Evolutionary conservation across 1,139 yeast genomes (phyloP), one percentile per base, ranked within the genome.

Genomic region (Suhomyces atakaporum): DNA sequence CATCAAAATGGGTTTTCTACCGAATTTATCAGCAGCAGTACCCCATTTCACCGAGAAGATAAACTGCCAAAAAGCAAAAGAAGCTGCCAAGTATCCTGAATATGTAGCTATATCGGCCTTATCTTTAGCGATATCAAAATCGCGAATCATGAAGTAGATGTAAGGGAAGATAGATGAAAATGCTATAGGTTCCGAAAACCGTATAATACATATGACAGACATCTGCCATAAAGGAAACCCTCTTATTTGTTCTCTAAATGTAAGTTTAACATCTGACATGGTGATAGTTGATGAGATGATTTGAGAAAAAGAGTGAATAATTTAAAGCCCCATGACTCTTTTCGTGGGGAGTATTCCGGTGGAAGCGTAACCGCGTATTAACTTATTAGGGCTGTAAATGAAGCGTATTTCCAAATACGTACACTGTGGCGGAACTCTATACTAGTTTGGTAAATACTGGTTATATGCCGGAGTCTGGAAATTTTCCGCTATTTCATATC

Each of bases 101-200:
- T 64, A 66, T 21, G 59, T 62, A 25, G 69, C 58, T 25, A 65
- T 66, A 27, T 63, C 65, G 16, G 62, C 55, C 31, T 60, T 61
- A 12, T 53, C 50, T n/a, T 62, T 56, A 10, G 69, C 68, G 10
- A 64, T 50, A 3, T 53, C 50, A 40, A 66, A 66, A 41, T 66
- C 72, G 31, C 68, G 44, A 27, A 66, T 62, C 72, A 66, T 65
- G 45, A 63, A 66, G 46, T 62, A 66, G 3, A 66, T 54, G 39
- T 64, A 65, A 5, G 72, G 70, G 37, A 66, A 64, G n/a, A 66
- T 46, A 10, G 69, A 64, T 9, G 70, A 62, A 49, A 64, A 65
- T 12, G 66, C 64, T 9, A 66, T 50, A 2, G 72, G 72, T 41
- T 65, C 71, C 10, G 66, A 53, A 40, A 66, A 60, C 25, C 72